Base-by-base conservation (phyloP, 2,329 filamentous ascomycete genomes). In the Cercospora brassicicola region DNA sequence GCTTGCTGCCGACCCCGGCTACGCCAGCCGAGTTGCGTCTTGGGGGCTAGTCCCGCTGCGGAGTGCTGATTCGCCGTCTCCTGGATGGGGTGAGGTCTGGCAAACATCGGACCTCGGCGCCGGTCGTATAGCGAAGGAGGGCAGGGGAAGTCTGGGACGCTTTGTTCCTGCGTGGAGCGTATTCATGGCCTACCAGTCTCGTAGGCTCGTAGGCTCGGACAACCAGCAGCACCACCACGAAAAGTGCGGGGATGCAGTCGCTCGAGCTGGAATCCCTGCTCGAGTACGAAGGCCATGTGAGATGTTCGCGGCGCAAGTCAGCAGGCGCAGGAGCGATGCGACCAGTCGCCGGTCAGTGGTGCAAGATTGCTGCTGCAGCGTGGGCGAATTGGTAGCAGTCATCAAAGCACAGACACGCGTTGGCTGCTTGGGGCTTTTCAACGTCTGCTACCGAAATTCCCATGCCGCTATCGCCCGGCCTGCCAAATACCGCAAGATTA, bases 321-420 rank as follows among this genome's bases (percentile, higher is more conserved):
- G 18, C 48, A 31, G 26, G 18, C 36, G 48, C 48, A 10, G 53
- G 42, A 53, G 42, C 60, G 60, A 62, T 51, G 60, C 60, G 20
- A 53, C 60, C 60, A 62, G 60, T 62, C 59, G 59, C 59, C 59
- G 28, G 13, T 20, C 20, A 11, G 23, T 30, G 23, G 28, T 31
- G 23, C 11, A 56, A n/a, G 53, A 57, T 18, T 30, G 26, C 26
- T 30, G 53, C 53, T 23, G 48, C 48, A n/a, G 53, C 26, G 53
- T 15, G 42, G 60, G n/a, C 31, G 42, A 42, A 39, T 39, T 39
- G 33, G 59, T 48, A n/a, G 60, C 39, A 18, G 20, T 62, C 60
- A 62, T 62, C 60, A 53, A 53, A 62, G 60, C 60, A 62, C 60
- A 30, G 42, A 62, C 60, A 31, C 26, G 26, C 60, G 42, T 53